These are phyloP conservation scores for Myxozyma kluyveri DNA, from an alignment of 805 yeast genomes.

Conservation along the genomic window DNA sequence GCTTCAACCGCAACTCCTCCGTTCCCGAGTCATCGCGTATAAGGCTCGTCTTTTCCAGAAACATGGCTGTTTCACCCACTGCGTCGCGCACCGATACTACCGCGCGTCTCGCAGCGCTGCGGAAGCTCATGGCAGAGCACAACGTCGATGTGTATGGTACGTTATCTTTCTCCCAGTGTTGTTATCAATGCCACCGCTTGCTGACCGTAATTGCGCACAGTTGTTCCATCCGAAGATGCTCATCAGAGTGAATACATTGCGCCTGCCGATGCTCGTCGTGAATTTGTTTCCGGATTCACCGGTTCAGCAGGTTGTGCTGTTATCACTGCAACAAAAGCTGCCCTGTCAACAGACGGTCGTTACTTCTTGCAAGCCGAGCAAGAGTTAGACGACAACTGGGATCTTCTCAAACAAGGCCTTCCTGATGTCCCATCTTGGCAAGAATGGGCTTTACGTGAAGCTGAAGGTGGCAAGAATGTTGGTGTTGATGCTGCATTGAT, in stretches of 20 bases:
- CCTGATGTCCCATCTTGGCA: slow-evolving; percentile 76
- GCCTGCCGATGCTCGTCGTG: slow-evolving; percentile 74
- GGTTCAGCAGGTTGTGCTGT: slow-evolving; percentile 94
- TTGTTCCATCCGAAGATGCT: slow-evolving; percentile 85
- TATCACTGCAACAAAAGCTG: slow-evolving; percentile 68
- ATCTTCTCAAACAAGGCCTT: slow-evolving; percentile 71
- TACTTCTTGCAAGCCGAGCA: slow-evolving; percentile 87
- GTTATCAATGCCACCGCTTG: not conserved
- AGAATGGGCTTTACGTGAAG: slow-evolving; percentile 65
- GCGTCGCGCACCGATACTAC: slow-evolving; percentile 24
- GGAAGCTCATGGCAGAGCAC: slow-evolving; percentile 61
- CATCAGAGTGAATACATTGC: slow-evolving; percentile 91
- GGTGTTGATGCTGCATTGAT: slow-evolving; percentile 84
- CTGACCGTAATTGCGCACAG: slow-evolving; percentile 6
- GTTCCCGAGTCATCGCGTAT: not conserved
- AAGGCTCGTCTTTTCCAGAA: not conserved
- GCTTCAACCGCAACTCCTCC: not conserved
- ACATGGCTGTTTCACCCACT: slow-evolving; percentile 10
- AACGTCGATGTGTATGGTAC: slow-evolving; percentile 63
- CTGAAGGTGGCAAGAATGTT: slow-evolving; percentile 52
- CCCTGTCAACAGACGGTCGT: slow-evolving; percentile 89
- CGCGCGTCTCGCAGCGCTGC: slow-evolving; percentile 54
- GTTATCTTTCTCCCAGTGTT: slow-evolving; percentile 1
- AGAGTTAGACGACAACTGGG: slow-evolving; percentile 79
- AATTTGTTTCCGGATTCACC: slow-evolving; percentile 77